Percentiles rank a stretch among this genome's conserved stretches.
These are phyloP conservation scores for Neoarthrinium moseri DNA, from an alignment of 2,329 filamentous ascomycete genomes.

Conservation along the genomic window DNA sequence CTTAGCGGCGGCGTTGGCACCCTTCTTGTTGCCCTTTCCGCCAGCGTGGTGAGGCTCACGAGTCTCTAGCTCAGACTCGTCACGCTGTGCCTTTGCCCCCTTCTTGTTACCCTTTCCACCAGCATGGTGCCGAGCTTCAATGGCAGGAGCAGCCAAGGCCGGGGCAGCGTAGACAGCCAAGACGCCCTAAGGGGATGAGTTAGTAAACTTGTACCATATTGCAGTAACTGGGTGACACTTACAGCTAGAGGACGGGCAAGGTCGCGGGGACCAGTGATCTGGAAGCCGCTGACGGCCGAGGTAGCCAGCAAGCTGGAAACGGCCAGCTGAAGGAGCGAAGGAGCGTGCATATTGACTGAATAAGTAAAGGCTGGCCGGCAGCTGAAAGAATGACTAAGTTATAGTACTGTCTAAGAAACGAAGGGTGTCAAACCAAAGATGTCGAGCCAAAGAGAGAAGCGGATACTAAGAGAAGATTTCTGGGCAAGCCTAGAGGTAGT, in stretches of 20 bases:
- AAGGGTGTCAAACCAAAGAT: constrained; percentile 14
- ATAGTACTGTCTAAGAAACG: constrained; percentile 9
- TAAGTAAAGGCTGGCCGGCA: constrained; percentile 25
- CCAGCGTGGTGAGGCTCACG: constrained; percentile 10
- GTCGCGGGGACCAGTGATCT: constrained; percentile 17
- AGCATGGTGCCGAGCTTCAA: constrained; percentile 9
- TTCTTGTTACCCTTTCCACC: not conserved
- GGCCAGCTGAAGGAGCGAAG: constrained; percentile 27
- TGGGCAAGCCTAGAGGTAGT: not conserved
- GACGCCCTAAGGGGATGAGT: constrained; percentile 17
- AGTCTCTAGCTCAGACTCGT: constrained; percentile 8
- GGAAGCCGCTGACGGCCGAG: constrained; percentile 27
- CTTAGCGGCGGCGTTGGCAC: not conserved
- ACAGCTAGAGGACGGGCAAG: constrained; percentile 18
- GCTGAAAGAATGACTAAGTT: constrained; percentile 22
- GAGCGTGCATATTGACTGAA: constrained; percentile 27
- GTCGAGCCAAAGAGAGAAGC: constrained; percentile 9
- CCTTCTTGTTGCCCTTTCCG: constrained; percentile 10
- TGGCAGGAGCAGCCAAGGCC: constrained; percentile 11
- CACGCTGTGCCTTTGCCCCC: not conserved
- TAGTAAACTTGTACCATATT: constrained; percentile 2
- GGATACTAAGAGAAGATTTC: constrained; percentile 5
- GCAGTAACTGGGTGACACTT: not conserved
- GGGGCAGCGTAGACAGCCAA: constrained; percentile 26
- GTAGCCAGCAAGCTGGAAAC: constrained; percentile 28